These are phyloP conservation scores for Chlorella vulgaris DNA, from an alignment of 139 green algal genomes.

Conservation along the genomic window DNA sequence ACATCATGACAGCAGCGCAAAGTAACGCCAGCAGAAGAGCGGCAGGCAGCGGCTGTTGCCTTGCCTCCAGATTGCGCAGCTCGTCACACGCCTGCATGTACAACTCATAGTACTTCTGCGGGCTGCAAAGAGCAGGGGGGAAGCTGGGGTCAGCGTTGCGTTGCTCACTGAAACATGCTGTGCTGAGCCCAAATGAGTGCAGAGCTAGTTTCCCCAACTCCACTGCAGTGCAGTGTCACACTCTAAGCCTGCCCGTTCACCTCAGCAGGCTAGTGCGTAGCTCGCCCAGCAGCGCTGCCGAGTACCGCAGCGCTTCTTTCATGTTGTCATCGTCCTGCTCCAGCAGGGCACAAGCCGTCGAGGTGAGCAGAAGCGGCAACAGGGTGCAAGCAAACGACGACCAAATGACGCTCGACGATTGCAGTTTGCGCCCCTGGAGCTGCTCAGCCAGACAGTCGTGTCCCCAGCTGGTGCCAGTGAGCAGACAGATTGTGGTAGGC, in stretches of 20 bases:
- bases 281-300: conserved; percentile 91
- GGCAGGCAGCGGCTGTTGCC: background rate
- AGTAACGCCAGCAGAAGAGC: background rate
- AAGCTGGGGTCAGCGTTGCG: background rate
- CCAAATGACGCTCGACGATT: no score
- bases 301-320: conserved; percentile 90
- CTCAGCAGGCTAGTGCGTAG: conserved; percentile 88
- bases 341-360: background rate
- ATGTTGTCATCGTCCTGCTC: conserved; percentile 93
- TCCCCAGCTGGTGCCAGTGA: no score
- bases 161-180: no score
- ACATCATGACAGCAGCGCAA: no score
- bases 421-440: no score
- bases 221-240: no score
- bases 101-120: conserved; percentile 98
- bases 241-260: no score
- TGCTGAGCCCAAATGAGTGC: no score
- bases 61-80: conserved; percentile 74
- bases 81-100: conserved; percentile 93
- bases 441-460: no score
- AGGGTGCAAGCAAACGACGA: no score
- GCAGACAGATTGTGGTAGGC: no score
- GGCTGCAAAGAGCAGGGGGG: conserved; percentile 40
- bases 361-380: background rate
- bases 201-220: background rate